Conservation (phyloP, 2,329 filamentous ascomycete genomes). For the Penicillium sp. region DNA sequence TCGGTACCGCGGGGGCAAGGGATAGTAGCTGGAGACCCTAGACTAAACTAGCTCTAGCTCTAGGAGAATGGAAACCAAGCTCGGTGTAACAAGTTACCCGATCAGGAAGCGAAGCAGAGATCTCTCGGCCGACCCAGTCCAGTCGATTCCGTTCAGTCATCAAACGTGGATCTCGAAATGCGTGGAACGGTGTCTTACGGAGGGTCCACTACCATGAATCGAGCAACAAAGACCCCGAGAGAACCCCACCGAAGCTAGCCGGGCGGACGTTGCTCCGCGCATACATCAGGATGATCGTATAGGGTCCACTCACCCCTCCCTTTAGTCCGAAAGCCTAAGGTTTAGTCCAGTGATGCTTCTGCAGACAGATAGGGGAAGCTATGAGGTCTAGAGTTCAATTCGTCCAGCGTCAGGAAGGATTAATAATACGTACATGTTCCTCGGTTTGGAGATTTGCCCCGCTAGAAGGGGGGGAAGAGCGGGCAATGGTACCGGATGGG, state of each 20-base stretch:
- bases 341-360: neutral
- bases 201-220: neutral
- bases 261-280: slow-evolving; percentile 18
- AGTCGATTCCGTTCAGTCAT: neutral
- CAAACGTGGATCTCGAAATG: neutral
- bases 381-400: neutral
- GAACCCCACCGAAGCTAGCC: slow-evolving; percentile 12
- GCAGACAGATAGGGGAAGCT: neutral
- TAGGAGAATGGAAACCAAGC: neutral
- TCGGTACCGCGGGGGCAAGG: no score
- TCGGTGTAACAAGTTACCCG: neutral
- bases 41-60: no score
- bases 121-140: neutral
- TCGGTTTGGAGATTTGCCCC: neutral
- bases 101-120: neutral
- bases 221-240: neutral
- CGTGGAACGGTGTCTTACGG: neutral
- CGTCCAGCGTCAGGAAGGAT: neutral
- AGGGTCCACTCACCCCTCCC: neutral
- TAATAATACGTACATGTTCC: no score
- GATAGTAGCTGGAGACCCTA: no score
- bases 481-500: neutral
- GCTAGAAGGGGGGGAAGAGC: neutral
- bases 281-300: slow-evolving; percentile 17
- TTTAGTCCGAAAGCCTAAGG: neutral